Evolutionary conservation across 2,329 filamentous ascomycete genomes (phyloP).

Genomic region (Monilinia fructigena): DNA sequence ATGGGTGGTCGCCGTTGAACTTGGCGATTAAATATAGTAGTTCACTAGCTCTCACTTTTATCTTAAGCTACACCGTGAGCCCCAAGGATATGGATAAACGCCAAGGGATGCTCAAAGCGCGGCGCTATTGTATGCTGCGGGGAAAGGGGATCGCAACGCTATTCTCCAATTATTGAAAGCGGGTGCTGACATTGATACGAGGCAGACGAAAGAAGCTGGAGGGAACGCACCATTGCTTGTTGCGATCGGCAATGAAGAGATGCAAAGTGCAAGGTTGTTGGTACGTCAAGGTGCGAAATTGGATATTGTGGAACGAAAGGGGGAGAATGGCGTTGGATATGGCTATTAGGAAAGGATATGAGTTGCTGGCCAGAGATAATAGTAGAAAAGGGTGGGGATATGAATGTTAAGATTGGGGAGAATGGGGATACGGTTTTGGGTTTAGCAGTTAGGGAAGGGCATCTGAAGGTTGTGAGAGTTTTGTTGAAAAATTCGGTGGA

Average conservation of each 20-base stretch:
- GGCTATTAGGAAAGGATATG: slow-evolving; percentile 23
- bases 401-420: slow-evolving; percentile 25
- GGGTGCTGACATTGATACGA: slow-evolving; percentile 24
- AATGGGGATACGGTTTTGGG: slow-evolving; percentile 28
- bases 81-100: slow-evolving; percentile 13
- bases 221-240: slow-evolving; percentile 23
- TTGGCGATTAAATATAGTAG: slow-evolving; percentile 24
- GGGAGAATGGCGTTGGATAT: slow-evolving; percentile 24
- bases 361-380: slow-evolving; percentile 27
- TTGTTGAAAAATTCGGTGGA: slow-evolving; percentile 23
- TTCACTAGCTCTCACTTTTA: slow-evolving; percentile 15
- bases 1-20: slow-evolving; percentile 18
- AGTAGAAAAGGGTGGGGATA: slow-evolving; percentile 25
- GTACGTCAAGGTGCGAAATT: slow-evolving; percentile 23
- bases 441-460: slow-evolving; percentile 19
- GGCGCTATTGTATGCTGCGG: slow-evolving; percentile 16
- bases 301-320: slow-evolving; percentile 23
- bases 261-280: slow-evolving; percentile 25
- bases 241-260: slow-evolving; percentile 21
- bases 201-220: background rate
- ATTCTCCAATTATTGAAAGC: slow-evolving; percentile 23
- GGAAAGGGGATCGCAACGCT: slow-evolving; percentile 9
- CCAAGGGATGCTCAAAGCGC: slow-evolving; percentile 16
- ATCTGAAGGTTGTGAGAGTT: slow-evolving; percentile 25
- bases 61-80: slow-evolving; percentile 13